Base-by-base conservation (phyloP, 176 grass and related monocot species). In the Juncus effusus region DNA sequence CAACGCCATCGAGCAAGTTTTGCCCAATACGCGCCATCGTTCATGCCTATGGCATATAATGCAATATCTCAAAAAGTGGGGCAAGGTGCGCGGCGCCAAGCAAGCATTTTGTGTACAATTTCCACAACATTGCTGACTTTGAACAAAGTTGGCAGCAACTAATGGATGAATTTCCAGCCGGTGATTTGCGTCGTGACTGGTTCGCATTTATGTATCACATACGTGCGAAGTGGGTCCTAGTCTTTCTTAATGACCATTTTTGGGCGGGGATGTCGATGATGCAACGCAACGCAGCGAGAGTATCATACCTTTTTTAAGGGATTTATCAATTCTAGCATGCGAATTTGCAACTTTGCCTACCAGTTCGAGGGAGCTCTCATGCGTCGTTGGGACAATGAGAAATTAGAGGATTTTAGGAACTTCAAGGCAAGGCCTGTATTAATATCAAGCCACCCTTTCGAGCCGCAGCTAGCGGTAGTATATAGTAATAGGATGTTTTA, bases 401-500 rank as follows among this genome's bases (percentile, higher is more conserved):
- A 82, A 28, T 82, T 86, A 80, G 88, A 88, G 77, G 85, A 99
- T 80, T 99, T 99, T 70, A 85, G 89, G 61, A 89, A 82, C 72
- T 92, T 92, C 64, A 88, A 99, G 64, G 92, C 92, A 80, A 77
- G 84, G 53, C 80, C 82, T 8, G 82, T 85, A 62, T 67, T 78
- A 38, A 85, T 99, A 50, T 93, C 94, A 49, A 89, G 92, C 72
- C 91, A 92, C 62, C 86, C 88, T 73, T 92, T 92, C 87, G 94
- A 97, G 80, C 82, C 92, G 52, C 94, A 97, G 65, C 82, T 97
- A 13, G 88, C 94, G 6, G 92, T 83, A 69, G 80, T 86, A 52
- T 97, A 92, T 76, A 97, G 88, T 42, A 82, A 86, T 72, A 97
- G 89, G 72, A 89, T 97, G 78, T 97, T 97, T 63, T 92, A 97